These are phyloP conservation scores for Brassica balearica DNA, from an alignment of 441 rosid species.

Conservation along the genomic window DNA sequence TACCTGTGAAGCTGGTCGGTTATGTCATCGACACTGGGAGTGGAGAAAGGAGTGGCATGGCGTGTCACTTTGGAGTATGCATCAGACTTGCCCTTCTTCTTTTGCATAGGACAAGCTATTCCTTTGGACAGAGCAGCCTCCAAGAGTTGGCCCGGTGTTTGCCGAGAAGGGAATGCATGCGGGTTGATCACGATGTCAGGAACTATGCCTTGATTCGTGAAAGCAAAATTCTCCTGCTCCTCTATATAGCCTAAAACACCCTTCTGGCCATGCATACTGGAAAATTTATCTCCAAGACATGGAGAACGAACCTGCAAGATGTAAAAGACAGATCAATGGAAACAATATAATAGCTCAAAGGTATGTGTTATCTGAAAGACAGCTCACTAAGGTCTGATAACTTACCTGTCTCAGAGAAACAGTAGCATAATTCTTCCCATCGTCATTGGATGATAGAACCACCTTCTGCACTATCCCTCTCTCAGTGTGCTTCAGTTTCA, in stretches of 20 bases:
- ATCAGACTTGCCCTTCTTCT: constrained; percentile 39
- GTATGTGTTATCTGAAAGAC: constrained; percentile 9
- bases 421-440: constrained; percentile 84
- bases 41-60: constrained; percentile 93
- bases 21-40: constrained; percentile 70
- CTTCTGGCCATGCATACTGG: constrained; percentile 99
- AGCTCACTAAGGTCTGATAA: constrained; percentile 24
- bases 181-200: constrained; percentile 94
- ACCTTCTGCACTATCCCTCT: constrained; percentile 94
- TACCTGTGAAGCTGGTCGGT: constrained; percentile 93
- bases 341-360: constrained; percentile 5
- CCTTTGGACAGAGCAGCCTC: constrained; percentile 96
- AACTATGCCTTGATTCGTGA: constrained; percentile 91
- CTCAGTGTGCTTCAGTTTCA: constrained; percentile 93
- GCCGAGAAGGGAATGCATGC: constrained; percentile 97
- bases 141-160: constrained; percentile 94
- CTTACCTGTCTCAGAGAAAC: constrained; percentile 91
- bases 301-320: constrained; percentile 79
- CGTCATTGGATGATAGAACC: constrained; percentile 87
- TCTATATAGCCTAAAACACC: constrained; percentile 95
- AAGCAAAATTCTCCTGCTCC: constrained; percentile 91
- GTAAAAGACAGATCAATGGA: constrained; percentile 27
- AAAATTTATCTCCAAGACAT: constrained; percentile 94
- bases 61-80: constrained; percentile 65
- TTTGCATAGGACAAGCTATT: constrained; percentile 63